phyloP scores from a whole-genome alignment of 108 stramenopile species.

The Aurantiochytrium sp. region DNA sequence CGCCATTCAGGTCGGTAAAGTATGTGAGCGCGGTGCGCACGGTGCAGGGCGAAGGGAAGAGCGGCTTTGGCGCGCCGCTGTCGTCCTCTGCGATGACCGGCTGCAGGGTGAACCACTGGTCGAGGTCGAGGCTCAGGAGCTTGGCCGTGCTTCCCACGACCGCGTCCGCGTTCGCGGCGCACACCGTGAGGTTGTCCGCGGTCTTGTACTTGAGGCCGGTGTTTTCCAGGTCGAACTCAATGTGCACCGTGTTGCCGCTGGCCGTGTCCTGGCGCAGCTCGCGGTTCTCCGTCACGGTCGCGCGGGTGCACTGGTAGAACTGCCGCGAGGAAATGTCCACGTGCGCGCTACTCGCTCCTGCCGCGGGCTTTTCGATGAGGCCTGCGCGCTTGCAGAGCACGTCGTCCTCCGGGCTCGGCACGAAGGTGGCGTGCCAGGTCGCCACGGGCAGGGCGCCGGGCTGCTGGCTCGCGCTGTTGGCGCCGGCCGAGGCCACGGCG shows the following conservation, averaged over 20 bases:
- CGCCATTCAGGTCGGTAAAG: constrained; percentile 80
- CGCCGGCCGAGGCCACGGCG: background rate
- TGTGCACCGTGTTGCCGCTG: constrained; percentile 79
- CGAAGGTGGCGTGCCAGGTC: background rate
- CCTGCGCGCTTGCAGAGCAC: background rate
- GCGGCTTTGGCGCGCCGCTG: constrained; percentile 48
- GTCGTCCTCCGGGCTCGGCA: background rate
- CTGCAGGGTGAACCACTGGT: constrained; percentile 44
- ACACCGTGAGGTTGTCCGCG: constrained; percentile 90
- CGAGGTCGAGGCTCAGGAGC: constrained; percentile 43
- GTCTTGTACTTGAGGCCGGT: constrained; percentile 73
- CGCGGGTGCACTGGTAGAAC: constrained; percentile 71
- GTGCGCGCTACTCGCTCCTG: background rate
- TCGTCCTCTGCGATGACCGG: background rate
- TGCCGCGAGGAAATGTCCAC: constrained; percentile 63
- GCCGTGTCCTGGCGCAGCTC: constrained; percentile 69
- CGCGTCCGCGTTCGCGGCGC: constrained; percentile 69
- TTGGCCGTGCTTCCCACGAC: constrained; percentile 70
- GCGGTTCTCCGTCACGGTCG: constrained; percentile 58
- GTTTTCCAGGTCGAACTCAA: constrained; percentile 78
- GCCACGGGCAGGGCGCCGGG: background rate
- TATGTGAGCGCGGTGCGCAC: constrained; percentile 74
- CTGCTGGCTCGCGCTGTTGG: background rate
- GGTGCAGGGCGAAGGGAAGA: constrained; percentile 87
- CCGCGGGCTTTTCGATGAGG: constrained; percentile 5